Percentiles rank a stretch among this genome's conserved stretches.
Conservation (phyloP, 352 stramenopile genomes). For the Globisporangium takayamanum region DNA sequence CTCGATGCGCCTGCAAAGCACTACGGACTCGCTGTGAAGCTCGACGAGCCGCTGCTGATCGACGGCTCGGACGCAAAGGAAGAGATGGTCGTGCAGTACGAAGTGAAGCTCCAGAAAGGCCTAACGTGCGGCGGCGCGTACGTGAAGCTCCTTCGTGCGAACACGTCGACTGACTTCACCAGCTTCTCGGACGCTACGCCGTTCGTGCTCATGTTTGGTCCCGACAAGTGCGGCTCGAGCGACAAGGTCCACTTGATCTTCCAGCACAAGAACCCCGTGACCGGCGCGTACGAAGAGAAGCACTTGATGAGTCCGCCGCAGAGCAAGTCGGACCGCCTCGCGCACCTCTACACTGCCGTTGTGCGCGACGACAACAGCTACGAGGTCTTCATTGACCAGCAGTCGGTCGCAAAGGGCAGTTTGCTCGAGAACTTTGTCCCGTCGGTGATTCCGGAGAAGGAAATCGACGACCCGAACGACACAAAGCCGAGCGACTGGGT, state of each 20-base stretch:
- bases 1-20: conserved; percentile 65
- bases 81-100: conserved; percentile 92
- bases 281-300: conserved; percentile 91
- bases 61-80: conserved; percentile 65
- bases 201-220: conserved; percentile 95
- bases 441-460: conserved; percentile 79
- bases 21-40: conserved; percentile 72
- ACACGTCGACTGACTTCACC: conserved; percentile 39
- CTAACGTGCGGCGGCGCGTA: conserved; percentile 91
- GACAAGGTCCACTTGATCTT: conserved; percentile 96
- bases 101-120: conserved; percentile 90
- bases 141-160: conserved; percentile 88
- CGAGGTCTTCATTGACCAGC: conserved; percentile 89
- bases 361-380: conserved; percentile 89
- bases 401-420: conserved; percentile 76
- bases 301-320: conserved; percentile 78
- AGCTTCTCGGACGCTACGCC: conserved; percentile 80
- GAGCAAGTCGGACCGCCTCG: conserved; percentile 78
- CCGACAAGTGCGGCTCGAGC: conserved; percentile 90
- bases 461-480: conserved; percentile 91
- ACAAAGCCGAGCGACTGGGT: conserved; percentile 91
- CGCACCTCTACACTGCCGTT: conserved; percentile 91
- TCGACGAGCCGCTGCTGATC: conserved; percentile 55
- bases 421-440: conserved; percentile 83
- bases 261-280: conserved; percentile 91